Conservation (phyloP, 202 grass and related monocot genomes). For the Alloteropsis angusta region DNA sequence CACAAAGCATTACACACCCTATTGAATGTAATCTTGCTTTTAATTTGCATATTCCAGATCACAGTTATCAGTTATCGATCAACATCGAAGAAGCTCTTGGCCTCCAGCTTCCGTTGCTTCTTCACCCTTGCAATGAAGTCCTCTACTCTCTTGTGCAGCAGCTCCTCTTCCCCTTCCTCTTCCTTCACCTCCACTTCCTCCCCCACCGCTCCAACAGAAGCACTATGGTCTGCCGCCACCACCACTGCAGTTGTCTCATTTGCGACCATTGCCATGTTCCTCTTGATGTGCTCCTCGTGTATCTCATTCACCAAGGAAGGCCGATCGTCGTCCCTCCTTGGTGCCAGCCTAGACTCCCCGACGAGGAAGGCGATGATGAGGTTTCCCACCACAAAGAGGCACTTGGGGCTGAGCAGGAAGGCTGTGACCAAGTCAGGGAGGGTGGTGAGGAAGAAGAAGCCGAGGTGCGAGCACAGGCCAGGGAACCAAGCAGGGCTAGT, state of each 20-base stretch:
- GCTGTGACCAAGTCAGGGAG: conserved; percentile 38
- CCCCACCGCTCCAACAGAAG: conserved; percentile 11
- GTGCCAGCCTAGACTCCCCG: conserved; percentile 50
- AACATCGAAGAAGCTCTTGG: conserved; percentile 41
- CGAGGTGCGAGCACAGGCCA: conserved; percentile 26
- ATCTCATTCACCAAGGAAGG: conserved; percentile 30
- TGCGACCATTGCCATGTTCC: neutral
- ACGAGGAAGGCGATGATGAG: conserved; percentile 78
- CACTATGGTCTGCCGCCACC: neutral
- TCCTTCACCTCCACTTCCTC: conserved; percentile 12
- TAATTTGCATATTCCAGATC: neutral
- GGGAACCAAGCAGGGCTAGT: conserved; percentile 68
- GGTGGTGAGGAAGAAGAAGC: conserved; percentile 37
- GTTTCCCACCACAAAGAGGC: conserved; percentile 74
- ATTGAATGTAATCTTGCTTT: conserved; percentile 2
- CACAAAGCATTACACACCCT: conserved; percentile 21
- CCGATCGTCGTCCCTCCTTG: neutral
- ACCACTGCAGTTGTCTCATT: neutral
- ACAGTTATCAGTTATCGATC: conserved; percentile 27
- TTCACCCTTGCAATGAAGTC: conserved; percentile 94
- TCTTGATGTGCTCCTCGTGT: conserved; percentile 54
- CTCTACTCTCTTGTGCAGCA: conserved; percentile 79
- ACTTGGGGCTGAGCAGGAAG: conserved; percentile 66
- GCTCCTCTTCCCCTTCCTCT: conserved; percentile 32
- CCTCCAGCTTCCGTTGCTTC: conserved; percentile 68